These are phyloP conservation scores for Monascus purpureus DNA, from an alignment of 495 filamentous ascomycete genomes.

Conservation along the genomic window DNA sequence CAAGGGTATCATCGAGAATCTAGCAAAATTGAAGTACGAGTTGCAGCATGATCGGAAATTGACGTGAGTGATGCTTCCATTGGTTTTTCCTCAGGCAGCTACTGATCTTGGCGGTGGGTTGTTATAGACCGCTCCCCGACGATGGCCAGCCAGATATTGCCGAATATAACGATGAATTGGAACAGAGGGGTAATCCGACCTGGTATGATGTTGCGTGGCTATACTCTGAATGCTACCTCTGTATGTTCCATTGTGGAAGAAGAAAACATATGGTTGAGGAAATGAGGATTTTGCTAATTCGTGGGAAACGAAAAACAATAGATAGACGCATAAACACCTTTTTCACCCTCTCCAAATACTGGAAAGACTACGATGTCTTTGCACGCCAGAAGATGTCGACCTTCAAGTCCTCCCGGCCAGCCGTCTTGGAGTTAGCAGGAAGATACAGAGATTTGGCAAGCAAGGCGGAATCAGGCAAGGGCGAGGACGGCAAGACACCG, in stretches of 20 bases:
- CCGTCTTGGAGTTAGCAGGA: conserved; percentile 75
- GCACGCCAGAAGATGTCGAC: conserved; percentile 81
- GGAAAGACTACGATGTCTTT: conserved; percentile 91
- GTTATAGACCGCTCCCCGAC: conserved; percentile 56
- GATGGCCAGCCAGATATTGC: conserved; percentile 67
- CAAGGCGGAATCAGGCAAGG: conserved; percentile 33
- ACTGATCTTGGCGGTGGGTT: not conserved
- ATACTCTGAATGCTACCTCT: conserved; percentile 87
- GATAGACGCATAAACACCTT: conserved; percentile 59
- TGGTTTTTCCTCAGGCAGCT: not conserved
- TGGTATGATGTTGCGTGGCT: conserved; percentile 86
- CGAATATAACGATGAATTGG: conserved; percentile 78
- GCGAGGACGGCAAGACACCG: conserved; percentile 17
- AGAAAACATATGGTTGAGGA: not conserved
- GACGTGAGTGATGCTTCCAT: conserved; percentile 48
- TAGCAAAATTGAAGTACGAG: conserved; percentile 87
- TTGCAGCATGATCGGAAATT: conserved; percentile 77
- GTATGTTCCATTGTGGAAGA: conserved; percentile 37
- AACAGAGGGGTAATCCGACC: conserved; percentile 52
- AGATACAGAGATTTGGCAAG: conserved; percentile 53
- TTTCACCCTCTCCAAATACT: conserved; percentile 66
- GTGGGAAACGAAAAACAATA: conserved; percentile 11
- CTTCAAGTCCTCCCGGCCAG: conserved; percentile 82
- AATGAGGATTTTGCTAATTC: not conserved
- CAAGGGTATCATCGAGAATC: conserved; percentile 65